Conservation (phyloP, 257 asterid species). For the Misopates orontium region DNA sequence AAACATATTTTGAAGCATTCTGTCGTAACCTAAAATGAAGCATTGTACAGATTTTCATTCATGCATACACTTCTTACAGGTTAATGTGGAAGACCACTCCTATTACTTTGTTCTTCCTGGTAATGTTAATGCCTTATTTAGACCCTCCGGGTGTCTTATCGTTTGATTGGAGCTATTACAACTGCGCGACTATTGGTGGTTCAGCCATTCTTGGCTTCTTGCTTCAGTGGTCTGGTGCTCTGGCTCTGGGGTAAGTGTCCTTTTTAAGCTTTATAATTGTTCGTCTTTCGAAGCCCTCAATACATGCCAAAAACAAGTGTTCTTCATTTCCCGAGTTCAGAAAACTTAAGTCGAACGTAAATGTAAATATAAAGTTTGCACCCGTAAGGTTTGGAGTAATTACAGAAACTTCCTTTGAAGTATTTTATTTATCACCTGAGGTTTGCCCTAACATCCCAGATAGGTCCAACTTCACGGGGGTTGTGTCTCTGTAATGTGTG, state of each 20-base stretch:
- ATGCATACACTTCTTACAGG: constrained; percentile 43
- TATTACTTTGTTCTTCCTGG: constrained; percentile 81
- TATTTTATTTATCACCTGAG: not conserved
- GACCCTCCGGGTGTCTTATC: constrained; percentile 96
- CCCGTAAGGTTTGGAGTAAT: no score
- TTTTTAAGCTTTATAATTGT: not conserved
- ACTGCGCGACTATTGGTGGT: constrained; percentile 59
- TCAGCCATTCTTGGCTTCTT: constrained; percentile 94
- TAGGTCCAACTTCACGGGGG: no score
- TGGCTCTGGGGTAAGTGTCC: constrained; percentile 84
- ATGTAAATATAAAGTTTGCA: no score
- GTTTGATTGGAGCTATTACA: constrained; percentile 64
- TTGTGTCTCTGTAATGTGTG: no score
- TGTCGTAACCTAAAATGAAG: constrained; percentile 8
- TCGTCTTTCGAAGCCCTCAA: not conserved
- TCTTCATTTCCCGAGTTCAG: not conserved
- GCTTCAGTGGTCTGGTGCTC: constrained; percentile 99
- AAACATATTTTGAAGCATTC: constrained; percentile 10
- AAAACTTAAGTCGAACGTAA: not conserved
- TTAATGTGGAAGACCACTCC: constrained; percentile 99
- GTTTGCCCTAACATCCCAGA: no score
- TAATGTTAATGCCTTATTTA: constrained; percentile 85
- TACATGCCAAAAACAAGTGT: not conserved
- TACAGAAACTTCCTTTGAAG: no score
- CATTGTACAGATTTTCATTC: not conserved